phyloP scores from a whole-genome alignment of 2,329 filamentous ascomycete species.

The Alternaria dauci region DNA sequence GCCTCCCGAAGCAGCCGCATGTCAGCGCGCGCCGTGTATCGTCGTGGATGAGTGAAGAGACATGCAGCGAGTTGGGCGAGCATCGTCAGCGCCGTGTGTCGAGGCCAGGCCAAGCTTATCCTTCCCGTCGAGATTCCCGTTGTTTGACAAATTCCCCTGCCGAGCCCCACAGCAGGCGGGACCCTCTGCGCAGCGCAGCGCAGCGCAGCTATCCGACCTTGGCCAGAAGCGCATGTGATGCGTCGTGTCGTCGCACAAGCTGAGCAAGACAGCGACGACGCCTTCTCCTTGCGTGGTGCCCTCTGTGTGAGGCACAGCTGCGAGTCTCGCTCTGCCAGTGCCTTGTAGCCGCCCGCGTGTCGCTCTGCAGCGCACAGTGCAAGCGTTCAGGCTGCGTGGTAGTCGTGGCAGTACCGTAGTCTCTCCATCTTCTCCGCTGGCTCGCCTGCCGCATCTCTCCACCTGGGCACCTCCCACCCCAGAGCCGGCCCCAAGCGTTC shows the following conservation, averaged over 20 bases:
- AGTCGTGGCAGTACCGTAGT: too few species aligned
- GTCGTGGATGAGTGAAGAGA: neutral
- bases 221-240: conserved; percentile 47
- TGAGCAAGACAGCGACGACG: conserved; percentile 29
- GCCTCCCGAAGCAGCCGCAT: conserved; percentile 16
- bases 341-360: neutral
- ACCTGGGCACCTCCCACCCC: conserved; percentile 12
- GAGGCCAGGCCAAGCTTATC: neutral
- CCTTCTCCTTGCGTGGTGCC: conserved; percentile 34
- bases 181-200: conserved; percentile 9
- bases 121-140: neutral
- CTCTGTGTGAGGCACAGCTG: conserved; percentile 8
- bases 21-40: neutral
- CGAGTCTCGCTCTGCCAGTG: neutral
- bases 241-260: conserved; percentile 49
- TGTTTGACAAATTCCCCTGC: conserved; percentile 8
- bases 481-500: conserved; percentile 13
- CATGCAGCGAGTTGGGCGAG: neutral
- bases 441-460: conserved; percentile 20
- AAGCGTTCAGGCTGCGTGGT: conserved; percentile 3
- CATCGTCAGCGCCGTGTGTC: neutral
- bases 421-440: conserved; percentile 12
- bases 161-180: conserved; percentile 18
- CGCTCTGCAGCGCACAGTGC: conserved; percentile 3
- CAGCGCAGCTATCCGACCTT: conserved; percentile 22